These are phyloP conservation scores for Rhodofomes roseus DNA, from an alignment of 1,284 basidiomycete genomes.

Conservation along the genomic window DNA sequence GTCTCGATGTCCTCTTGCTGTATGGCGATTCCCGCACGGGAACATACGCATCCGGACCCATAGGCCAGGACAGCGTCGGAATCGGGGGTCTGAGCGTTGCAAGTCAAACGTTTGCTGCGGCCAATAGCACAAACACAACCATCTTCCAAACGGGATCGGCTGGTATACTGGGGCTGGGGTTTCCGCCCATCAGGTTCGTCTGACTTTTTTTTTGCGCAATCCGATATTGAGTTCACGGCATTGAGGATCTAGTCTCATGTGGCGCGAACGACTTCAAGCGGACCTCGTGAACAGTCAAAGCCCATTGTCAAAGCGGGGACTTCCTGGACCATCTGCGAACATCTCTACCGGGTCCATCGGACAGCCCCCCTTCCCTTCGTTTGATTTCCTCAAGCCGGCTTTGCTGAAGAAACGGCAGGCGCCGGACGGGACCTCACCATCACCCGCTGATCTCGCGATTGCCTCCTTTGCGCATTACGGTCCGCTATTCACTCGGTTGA, in stretches of 20 bases:
- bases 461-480: constrained; percentile 26
- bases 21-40: constrained; percentile 38
- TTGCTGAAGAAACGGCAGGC: constrained; percentile 10
- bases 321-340: neutral
- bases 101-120: constrained; percentile 32
- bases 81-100: constrained; percentile 30
- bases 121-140: constrained; percentile 32
- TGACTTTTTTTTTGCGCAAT: no score
- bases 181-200: constrained; percentile 31
- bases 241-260: constrained; percentile 23
- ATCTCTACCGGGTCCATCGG: constrained; percentile 1
- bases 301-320: neutral
- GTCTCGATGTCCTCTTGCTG: constrained; percentile 23
- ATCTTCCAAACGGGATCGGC: constrained; percentile 32
- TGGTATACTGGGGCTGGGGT: constrained; percentile 37
- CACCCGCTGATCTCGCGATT: constrained; percentile 15
- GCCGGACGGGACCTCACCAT: neutral
- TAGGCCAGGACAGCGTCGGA: constrained; percentile 30
- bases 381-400: constrained; percentile 14
- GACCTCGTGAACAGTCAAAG: constrained; percentile 7
- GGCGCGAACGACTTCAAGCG: constrained; percentile 21
- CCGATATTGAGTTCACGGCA: no score
- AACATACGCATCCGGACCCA: constrained; percentile 32
- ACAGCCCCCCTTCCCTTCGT: constrained; percentile 11
- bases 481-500: constrained; percentile 27